Percentiles rank a stretch among this genome's conserved stretches.
These are phyloP conservation scores for Ambrosiella cleistominuta DNA, from an alignment of 2,329 filamentous ascomycete species.

Conservation along the genomic window DNA sequence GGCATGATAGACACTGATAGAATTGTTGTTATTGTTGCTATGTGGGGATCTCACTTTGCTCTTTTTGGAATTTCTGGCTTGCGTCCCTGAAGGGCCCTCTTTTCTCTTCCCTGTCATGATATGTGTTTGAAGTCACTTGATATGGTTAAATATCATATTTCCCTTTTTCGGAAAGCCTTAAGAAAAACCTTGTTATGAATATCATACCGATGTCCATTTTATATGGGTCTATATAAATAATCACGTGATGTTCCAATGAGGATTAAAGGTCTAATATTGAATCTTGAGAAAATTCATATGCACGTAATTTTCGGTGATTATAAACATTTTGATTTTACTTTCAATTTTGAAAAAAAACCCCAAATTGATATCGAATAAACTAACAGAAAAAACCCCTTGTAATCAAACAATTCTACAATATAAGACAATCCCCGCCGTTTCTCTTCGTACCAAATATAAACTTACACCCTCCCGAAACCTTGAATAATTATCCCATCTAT, in stretches of 20 bases:
- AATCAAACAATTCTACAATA: not conserved
- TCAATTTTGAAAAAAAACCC: not conserved
- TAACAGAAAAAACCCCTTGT: not conserved
- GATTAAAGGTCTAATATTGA: not conserved
- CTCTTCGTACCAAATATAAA: not conserved
- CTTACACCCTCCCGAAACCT: not conserved
- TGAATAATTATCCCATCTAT: no score
- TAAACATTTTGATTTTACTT: no score
- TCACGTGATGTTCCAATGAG: no score
- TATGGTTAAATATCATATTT: not conserved
- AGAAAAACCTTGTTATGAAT: not conserved
- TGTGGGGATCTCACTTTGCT: constrained; percentile 22
- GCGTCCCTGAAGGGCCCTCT: constrained; percentile 16
- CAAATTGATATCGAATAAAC: not conserved
- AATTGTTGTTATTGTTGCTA: no score
- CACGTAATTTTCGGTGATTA: not conserved
- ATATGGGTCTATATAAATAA: no score
- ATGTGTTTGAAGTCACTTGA: not conserved
- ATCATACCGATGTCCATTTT: no score
- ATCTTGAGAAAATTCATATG: constrained; percentile 1
- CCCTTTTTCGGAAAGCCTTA: not conserved
- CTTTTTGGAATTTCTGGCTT: constrained; percentile 21
- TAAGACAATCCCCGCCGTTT: not conserved
- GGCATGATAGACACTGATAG: no score
- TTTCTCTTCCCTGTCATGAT: constrained; percentile 12